phyloP scores from a whole-genome alignment of 768 basidiomycete genomes.

The Suillus cothurnatus region DNA sequence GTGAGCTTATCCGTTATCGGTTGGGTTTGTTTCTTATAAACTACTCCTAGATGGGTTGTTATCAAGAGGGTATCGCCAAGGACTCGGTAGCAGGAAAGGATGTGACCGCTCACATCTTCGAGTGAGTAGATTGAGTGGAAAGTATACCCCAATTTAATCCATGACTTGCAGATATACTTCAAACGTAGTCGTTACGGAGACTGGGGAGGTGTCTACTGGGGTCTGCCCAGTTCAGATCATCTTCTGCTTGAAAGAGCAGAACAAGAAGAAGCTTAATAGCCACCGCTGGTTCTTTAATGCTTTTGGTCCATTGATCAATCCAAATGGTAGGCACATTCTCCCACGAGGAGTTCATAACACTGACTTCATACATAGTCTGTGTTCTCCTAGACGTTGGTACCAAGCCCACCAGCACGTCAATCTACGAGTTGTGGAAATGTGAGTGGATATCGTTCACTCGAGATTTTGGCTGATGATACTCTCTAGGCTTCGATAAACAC shows the following conservation, averaged over 20 bases:
- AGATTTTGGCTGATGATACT: constrained; percentile 9
- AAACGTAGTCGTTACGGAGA: constrained; percentile 74
- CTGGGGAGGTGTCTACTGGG: constrained; percentile 77
- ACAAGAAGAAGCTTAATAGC: constrained; percentile 96
- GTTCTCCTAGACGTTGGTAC: constrained; percentile 94
- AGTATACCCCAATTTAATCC: not conserved
- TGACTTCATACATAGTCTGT: constrained; percentile 57
- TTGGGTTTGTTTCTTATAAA: constrained; percentile 5
- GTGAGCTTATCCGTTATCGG: constrained; percentile 41
- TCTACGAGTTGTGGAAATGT: constrained; percentile 98
- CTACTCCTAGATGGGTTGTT: constrained; percentile 70
- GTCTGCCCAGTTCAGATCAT: constrained; percentile 83
- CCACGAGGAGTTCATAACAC: not conserved
- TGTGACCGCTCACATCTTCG: constrained; percentile 92
- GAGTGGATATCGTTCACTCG: constrained; percentile 12
- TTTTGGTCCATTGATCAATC: constrained; percentile 83
- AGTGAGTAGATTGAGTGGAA: constrained; percentile 47
- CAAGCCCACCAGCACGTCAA: constrained; percentile 90
- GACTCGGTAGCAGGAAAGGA: constrained; percentile 88
- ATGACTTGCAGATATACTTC: constrained; percentile 63
- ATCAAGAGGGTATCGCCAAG: constrained; percentile 89
- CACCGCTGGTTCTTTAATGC: constrained; percentile 99
- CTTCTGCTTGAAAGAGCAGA: constrained; percentile 93
- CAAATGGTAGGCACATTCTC: constrained; percentile 59
- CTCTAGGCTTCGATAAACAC: constrained; percentile 74